These are phyloP conservation scores for Hemisphaericaspora lyxosophila DNA, from an alignment of 1,139 yeast genomes.

Conservation along the genomic window DNA sequence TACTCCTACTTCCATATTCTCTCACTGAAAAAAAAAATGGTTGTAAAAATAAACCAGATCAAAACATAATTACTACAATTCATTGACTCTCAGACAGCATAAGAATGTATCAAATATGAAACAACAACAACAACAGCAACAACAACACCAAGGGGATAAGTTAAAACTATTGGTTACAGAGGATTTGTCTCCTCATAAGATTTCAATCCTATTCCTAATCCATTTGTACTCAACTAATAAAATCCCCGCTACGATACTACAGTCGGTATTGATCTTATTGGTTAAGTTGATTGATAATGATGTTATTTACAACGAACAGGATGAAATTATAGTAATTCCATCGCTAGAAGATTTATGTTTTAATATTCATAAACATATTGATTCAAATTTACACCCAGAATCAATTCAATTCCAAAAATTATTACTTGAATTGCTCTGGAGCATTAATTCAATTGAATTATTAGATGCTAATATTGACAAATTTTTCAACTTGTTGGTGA, in stretches of 20 bases:
- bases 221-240: conserved; percentile 19
- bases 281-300: conserved; percentile 26
- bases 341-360: conserved; percentile 26
- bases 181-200: conserved; percentile 20
- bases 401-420: conserved; percentile 3
- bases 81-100: not conserved
- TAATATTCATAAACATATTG: conserved; percentile 11
- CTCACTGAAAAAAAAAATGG: conserved; percentile 6
- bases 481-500: conserved; percentile 4
- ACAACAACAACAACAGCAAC: conserved; percentile 1
- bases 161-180: conserved; percentile 13
- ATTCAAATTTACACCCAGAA: conserved; percentile 3
- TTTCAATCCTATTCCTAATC: conserved; percentile 24
- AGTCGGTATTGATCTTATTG: conserved; percentile 12
- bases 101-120: conserved; percentile 8
- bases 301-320: conserved; percentile 22
- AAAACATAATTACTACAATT: not conserved
- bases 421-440: conserved; percentile 27
- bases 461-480: conserved; percentile 22
- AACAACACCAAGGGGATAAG: not conserved
- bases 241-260: conserved; percentile 1
- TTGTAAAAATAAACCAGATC: not conserved
- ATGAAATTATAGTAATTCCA: conserved; percentile 28
- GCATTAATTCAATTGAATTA: conserved; percentile 35
- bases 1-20: no score